Percentiles rank a stretch among this genome's conserved stretches.
These are phyloP conservation scores for Parafenestella ontariensis DNA, from an alignment of 2,329 filamentous ascomycete species.

Conservation along the genomic window DNA sequence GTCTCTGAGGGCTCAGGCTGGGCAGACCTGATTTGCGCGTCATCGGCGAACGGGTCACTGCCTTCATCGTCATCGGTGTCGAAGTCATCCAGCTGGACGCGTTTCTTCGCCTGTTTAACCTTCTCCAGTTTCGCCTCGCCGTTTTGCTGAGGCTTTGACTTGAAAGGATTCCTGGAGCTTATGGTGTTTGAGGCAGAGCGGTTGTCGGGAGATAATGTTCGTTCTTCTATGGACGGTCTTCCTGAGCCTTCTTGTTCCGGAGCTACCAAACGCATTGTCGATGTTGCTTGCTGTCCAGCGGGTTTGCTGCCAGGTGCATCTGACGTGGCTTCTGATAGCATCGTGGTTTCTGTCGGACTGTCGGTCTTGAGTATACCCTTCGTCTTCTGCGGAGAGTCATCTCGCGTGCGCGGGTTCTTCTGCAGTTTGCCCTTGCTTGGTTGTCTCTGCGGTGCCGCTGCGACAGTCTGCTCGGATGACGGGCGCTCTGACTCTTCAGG, in stretches of 20 bases:
- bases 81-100: conserved; percentile 74
- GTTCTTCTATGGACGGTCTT: conserved; percentile 24
- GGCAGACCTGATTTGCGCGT: conserved; percentile 39
- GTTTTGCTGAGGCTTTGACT: conserved; percentile 47
- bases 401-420: conserved; percentile 40
- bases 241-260: conserved; percentile 34
- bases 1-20: conserved; percentile 28
- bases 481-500: conserved; percentile 40
- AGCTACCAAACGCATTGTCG: conserved; percentile 46
- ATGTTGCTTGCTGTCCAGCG: conserved; percentile 24
- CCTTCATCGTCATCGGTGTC: conserved; percentile 64
- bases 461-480: conserved; percentile 37
- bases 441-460: conserved; percentile 36
- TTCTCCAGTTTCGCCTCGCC: conserved; percentile 63
- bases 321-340: conserved; percentile 20
- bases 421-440: conserved; percentile 50
- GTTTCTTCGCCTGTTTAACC: conserved; percentile 65
- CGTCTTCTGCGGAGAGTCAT: conserved; percentile 42
- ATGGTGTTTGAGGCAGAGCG: conserved; percentile 30
- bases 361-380: conserved; percentile 43
- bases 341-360: conserved; percentile 35
- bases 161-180: conserved; percentile 40
- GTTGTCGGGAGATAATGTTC: conserved; percentile 24
- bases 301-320: conserved; percentile 19
- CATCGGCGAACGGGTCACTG: conserved; percentile 53